Evolutionary conservation across 768 basidiomycete species (phyloP), one percentile per base, ranked within the genome.

Genomic region (Cytidiella melzeri): DNA sequence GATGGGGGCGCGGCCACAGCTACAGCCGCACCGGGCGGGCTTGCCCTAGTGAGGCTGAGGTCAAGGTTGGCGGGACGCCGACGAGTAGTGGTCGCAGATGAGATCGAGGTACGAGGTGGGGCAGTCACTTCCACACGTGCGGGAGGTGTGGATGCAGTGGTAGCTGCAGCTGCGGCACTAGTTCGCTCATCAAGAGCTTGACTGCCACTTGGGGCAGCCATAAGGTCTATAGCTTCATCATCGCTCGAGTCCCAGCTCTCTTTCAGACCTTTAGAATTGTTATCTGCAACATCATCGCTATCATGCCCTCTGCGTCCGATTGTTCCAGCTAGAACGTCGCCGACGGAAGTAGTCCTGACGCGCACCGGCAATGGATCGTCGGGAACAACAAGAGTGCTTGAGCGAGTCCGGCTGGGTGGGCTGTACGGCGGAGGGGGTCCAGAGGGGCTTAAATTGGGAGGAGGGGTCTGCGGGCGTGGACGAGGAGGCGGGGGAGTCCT

Each of bases 111-210:
- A 30, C 66, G 56, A 50, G 42, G 45, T 40, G 37, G 26, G 7
- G 30, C 5, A 20, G 51, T 59, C 57, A 48, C 68, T 54, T 59
- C 70, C 26, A 47, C 49, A 23, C 53, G 48, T n/a, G 43, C 39
- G 56, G 51, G 39, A 44, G 53, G 26, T 36, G 47, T 56, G 37
- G 57, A 54, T 28, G 59, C 43, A 27, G 55, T 58, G 46, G 43
- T 51, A 45, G 66, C 66, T 6, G 71, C 66, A 2, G 71, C 71
- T 54, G 66, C 62, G 10, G 77, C 72, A 61, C 89, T 91, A 0
- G 89, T 92, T 23, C 89, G 79, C 64, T 92, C 89, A 58, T 92
- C 89, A 43, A 92, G 62, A 12, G 83, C 82, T 60, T 84, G 85
- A 57, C 87, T 84, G 6, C 90, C 89, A 52, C 86, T 87, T 12